These are phyloP conservation scores for Rhodotorula sp. DNA, from an alignment of 1,284 basidiomycete genomes.

Conservation along the genomic window DNA sequence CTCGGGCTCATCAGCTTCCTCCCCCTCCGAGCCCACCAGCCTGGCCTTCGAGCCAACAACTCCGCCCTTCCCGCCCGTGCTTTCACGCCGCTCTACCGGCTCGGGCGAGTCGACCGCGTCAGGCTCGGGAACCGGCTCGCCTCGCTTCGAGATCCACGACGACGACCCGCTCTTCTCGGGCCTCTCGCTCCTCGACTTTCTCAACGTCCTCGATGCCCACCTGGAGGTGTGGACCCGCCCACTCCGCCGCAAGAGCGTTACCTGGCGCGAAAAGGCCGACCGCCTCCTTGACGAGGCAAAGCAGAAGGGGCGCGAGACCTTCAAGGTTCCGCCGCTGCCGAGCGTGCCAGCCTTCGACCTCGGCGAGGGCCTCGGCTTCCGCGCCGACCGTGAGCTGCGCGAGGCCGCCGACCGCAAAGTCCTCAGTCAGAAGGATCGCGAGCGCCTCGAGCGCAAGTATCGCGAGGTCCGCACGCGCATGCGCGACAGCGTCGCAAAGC, in stretches of 20 bases:
- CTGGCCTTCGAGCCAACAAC: slow-evolving; percentile 2
- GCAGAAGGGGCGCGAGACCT: slow-evolving; percentile 14
- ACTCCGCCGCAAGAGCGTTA: slow-evolving; percentile 33
- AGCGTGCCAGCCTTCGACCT: slow-evolving; percentile 23
- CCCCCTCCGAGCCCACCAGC: not conserved
- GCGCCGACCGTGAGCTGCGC: not conserved
- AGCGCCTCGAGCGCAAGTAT: slow-evolving; percentile 44
- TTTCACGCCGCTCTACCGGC: slow-evolving; percentile 10
- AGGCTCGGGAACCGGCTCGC: not conserved
- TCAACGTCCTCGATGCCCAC: slow-evolving; percentile 45
- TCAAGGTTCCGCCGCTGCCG: slow-evolving; percentile 26
- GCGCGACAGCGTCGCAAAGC: slow-evolving; percentile 33
- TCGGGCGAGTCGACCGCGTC: slow-evolving; percentile 9
- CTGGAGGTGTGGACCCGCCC: slow-evolving; percentile 42
- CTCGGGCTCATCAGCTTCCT: not conserved
- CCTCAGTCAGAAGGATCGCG: slow-evolving; percentile 34
- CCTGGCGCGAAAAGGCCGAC: slow-evolving; percentile 29
- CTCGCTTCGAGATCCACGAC: slow-evolving; percentile 30
- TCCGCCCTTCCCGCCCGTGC: slow-evolving; percentile 4
- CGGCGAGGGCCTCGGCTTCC: slow-evolving; percentile 9
- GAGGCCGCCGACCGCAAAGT: slow-evolving; percentile 6
- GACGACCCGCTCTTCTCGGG: slow-evolving; percentile 35
- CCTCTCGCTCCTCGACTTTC: slow-evolving; percentile 40
- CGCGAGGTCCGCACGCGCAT: slow-evolving; percentile 41
- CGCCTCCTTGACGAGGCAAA: slow-evolving; percentile 35